Evolutionary conservation across 495 filamentous ascomycete species (phyloP), one percentile per base, ranked within the genome.

Genomic region (Talaromyces borbonicus): DNA sequence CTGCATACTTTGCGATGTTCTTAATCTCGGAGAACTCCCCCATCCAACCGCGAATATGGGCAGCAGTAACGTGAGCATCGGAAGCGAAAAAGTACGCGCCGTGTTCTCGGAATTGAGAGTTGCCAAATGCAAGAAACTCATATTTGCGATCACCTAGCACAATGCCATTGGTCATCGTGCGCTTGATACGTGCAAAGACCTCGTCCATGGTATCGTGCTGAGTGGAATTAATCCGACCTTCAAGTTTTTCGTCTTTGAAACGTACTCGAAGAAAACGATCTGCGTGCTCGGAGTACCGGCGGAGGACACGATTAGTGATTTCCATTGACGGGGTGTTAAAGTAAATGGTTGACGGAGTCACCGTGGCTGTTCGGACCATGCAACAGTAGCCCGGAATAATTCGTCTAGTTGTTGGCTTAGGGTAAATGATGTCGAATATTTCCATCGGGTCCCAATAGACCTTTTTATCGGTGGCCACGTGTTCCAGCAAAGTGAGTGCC

Each of bases 41-140:
- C 89, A 97, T 96, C 85, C 86, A 88, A 4, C 65, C 54, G n/a
- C 90, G 83, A 44, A 99, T 97, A 42, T 79, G 67, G 15, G 77
- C 72, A 26, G 84, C 84, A 1, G 75, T 78, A 5, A 86, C 45
- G 46, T 73, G 56, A 2, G 77, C 62, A 2, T 71, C 70, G 0
- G 79, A 72, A 0, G 84, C 77, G 54, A 84, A 95, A 62, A 99
- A 94, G 53, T 90, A 97, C 1, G 90, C 90, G 0, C 88, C 87
- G 57, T 89, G 79, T 57, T 97, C 90, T 11, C 92, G 79, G 47
- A 99, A 84, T 52, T 97, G 92, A 0, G 90, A 95, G 59, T 95
- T 97, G 0, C 92, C 90, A 59, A 88, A 95, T 4, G 93, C 90
- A 18, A 99, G 79, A 52, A 95, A 96, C 55, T 93, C 75, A 58